A percentile compares a stretch with the other conserved stretches of the same genome.
phyloP scores from a whole-genome alignment of 73 alveolate species.

The Uronychia setigera region DNA sequence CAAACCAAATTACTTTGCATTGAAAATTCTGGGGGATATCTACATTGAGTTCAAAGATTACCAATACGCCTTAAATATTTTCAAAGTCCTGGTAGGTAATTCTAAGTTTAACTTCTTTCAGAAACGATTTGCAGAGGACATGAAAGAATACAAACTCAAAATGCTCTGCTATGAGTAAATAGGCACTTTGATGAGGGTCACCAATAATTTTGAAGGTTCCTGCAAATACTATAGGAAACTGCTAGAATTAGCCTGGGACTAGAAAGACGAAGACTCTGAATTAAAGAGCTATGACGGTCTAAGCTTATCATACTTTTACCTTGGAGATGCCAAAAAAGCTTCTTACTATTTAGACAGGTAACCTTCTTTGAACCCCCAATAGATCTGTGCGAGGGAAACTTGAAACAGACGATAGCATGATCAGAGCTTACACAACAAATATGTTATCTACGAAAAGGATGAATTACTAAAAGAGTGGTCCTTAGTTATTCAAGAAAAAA shows the following conservation, averaged over 20 bases:
- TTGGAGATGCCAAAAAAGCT: background rate
- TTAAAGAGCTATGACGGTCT: background rate
- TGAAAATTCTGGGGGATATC: background rate
- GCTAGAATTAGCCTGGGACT: background rate
- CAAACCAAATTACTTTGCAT: background rate
- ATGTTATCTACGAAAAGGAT: background rate
- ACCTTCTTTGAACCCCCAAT: background rate
- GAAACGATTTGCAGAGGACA: background rate
- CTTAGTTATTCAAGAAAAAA: background rate
- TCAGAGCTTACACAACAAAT: background rate
- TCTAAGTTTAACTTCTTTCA: background rate
- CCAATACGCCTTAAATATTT: background rate
- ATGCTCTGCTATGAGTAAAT: background rate
- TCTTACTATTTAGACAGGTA: background rate
- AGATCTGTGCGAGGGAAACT: background rate
- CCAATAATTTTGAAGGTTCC: background rate
- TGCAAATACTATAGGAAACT: background rate
- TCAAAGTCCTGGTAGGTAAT: constrained; percentile 1
- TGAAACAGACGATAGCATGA: background rate
- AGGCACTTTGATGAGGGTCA: background rate
- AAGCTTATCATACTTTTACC: background rate
- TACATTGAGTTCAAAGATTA: background rate
- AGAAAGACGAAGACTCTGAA: background rate
- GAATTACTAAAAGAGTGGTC: background rate
- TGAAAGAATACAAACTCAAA: background rate